Base-by-base conservation (phyloP, 306 rosid species). In the Trichosanthes truncata region DNA sequence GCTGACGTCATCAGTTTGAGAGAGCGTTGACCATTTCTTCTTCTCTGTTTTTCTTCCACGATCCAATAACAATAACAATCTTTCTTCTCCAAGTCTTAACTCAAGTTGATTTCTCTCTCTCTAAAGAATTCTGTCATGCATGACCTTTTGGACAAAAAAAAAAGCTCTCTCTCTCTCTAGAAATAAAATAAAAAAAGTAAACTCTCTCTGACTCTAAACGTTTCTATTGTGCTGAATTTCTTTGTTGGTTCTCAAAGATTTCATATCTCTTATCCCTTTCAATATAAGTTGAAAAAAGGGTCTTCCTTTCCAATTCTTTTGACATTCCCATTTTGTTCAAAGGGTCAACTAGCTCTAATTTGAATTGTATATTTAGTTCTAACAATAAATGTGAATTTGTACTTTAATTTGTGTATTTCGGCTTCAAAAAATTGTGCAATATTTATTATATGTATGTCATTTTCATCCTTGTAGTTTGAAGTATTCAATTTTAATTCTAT, bases 1-100 rank as follows among this genome's bases (percentile, higher is more conserved):
- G 79, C 51, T 93, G 94, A 91, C 83, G 90, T 87, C 84, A 86
- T 11, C n/a, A 36, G 0, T 35, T 31, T 21, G n/a, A 21, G 41
- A 78, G 71, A 41, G 83, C 86, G 93, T 92, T 94, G 97, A 92
- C 97, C 81, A 35, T 15, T 66, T 66, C 7, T 66, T 9, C 11
- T 56, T 81, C 0, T 1, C 21, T 49, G 1, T 43, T 31, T 81
- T 49, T 18, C 40, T 41, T 52, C 31, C 26, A 10, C 36, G 67
- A 33, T 52, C 26, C 3, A 35, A 74, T 45, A 35, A 66, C 66
- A 68, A 76, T 18, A 29, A 33, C 43, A 29, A n/a, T 55, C 67
- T 68, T 51, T n/a, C 23, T 69, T 21, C 36, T 1, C 15, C 7
- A 55, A 7, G 4, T 25, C 38, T 1, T 14, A n/a, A 59, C n/a